Percentiles rank a stretch among this genome's conserved stretches.
phyloP scores from a whole-genome alignment of 192 early-diverging fungal species.

The Coemansia sp. region DNA sequence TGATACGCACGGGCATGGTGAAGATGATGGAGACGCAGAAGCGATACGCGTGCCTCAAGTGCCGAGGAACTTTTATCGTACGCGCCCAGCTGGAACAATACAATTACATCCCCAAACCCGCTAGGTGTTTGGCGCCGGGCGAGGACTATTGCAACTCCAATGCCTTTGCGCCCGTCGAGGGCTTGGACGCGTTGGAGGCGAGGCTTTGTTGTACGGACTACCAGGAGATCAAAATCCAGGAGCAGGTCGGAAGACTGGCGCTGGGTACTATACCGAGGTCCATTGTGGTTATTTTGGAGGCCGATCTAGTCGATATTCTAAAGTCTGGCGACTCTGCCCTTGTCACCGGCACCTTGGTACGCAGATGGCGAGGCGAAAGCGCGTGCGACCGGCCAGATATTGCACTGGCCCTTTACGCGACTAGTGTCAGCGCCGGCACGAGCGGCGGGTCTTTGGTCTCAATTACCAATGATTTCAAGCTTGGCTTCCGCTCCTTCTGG shows the following conservation, averaged over 20 bases:
- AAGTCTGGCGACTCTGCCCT: slow-evolving; percentile 66
- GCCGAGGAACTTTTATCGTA: slow-evolving; percentile 61
- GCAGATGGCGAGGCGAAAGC: slow-evolving; percentile 59
- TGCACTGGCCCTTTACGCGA: slow-evolving; percentile 64
- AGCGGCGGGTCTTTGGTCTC: slow-evolving; percentile 35
- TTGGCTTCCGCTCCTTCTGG: slow-evolving; percentile 67
- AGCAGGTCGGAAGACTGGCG: slow-evolving; percentile 65
- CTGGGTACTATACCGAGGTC: slow-evolving; percentile 68
- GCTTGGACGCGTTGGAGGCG: slow-evolving; percentile 35
- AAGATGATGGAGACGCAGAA: slow-evolving; percentile 71
- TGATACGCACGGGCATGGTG: slow-evolving; percentile 65
- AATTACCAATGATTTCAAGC: slow-evolving; percentile 58
- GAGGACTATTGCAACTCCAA: slow-evolving; percentile 54
- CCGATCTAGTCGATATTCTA: slow-evolving; percentile 63
- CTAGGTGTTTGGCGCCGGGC: slow-evolving; percentile 51
- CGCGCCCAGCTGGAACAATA: slow-evolving; percentile 68
- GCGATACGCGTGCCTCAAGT: slow-evolving; percentile 59
- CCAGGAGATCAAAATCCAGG: slow-evolving; percentile 80
- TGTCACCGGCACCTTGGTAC: slow-evolving; percentile 65
- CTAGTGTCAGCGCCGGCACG: slow-evolving; percentile 64
- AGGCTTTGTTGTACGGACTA: slow-evolving; percentile 67
- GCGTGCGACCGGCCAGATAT: slow-evolving; percentile 64
- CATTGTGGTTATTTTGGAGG: slow-evolving; percentile 62
- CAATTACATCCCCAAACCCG: slow-evolving; percentile 61
- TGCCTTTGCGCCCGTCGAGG: slow-evolving; percentile 56